A percentile compares a stretch with the other conserved stretches of the same genome.
phyloP scores from a whole-genome alignment of 2,329 filamentous ascomycete genomes.

The Apiospora koreana region DNA sequence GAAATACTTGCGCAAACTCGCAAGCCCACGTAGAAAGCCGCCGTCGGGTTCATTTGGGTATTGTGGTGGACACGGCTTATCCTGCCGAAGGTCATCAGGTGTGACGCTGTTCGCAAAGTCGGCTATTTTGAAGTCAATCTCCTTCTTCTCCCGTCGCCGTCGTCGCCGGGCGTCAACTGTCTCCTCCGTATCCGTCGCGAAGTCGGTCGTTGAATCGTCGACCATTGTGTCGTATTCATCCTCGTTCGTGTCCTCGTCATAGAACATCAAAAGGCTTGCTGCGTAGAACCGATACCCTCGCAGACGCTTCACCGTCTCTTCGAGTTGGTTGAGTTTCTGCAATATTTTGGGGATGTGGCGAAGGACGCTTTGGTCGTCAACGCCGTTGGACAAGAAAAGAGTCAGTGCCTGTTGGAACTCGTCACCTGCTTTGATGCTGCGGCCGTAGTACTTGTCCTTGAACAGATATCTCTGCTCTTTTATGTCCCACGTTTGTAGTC shows the following conservation, averaged over 20 bases:
- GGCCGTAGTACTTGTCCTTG: constrained; percentile 96
- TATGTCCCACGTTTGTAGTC: constrained; percentile 94
- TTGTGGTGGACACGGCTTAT: constrained; percentile 74
- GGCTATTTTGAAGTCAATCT: constrained; percentile 93
- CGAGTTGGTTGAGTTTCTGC: constrained; percentile 79
- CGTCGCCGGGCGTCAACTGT: constrained; percentile 38
- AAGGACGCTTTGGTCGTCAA: constrained; percentile 76
- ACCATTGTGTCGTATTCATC: constrained; percentile 54
- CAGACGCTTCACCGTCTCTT: constrained; percentile 77
- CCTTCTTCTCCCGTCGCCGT: constrained; percentile 49
- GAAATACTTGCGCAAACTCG: constrained; percentile 80
- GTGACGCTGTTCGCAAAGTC: constrained; percentile 98
- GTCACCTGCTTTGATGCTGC: constrained; percentile 79
- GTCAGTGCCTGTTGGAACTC: constrained; percentile 90
- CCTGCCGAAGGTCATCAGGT: constrained; percentile 69
- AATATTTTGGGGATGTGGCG: constrained; percentile 87
- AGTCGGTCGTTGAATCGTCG: constrained; percentile 60
- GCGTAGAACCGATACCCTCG: constrained; percentile 93
- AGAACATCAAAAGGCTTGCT: constrained; percentile 91
- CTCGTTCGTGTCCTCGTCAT: constrained; percentile 76
- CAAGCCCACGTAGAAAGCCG: constrained; percentile 84
- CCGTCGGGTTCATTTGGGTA: constrained; percentile 80
- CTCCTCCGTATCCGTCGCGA: constrained; percentile 60
- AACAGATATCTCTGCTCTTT: constrained; percentile 85
- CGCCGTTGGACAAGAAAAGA: constrained; percentile 87